phyloP scores from a whole-genome alignment of 225 moss, liverwort and hornwort species.

The Marchantia paleacea region DNA sequence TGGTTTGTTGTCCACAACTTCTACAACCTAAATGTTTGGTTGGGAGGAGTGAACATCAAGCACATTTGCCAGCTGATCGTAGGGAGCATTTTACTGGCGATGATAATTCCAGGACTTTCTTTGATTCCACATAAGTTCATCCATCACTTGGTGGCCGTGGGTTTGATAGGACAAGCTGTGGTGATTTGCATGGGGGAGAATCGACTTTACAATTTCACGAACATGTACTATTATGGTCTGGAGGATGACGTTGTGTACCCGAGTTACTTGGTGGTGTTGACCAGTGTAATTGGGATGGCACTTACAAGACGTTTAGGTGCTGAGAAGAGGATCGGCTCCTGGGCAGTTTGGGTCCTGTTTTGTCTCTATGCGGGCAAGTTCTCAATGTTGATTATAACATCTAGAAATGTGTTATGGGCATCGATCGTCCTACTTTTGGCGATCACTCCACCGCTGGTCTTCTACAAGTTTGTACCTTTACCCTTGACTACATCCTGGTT shows the following conservation, averaged over 20 bases:
- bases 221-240: constrained; percentile 73
- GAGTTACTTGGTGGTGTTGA: constrained; percentile 85
- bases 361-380: constrained; percentile 90
- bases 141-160: constrained; percentile 58
- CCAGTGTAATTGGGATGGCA: constrained; percentile 79
- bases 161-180: constrained; percentile 69
- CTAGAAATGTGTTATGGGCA: constrained; percentile 83
- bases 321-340: constrained; percentile 75
- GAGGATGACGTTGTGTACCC: constrained; percentile 93
- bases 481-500: background rate
- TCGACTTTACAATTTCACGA: constrained; percentile 75
- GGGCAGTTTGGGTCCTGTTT: constrained; percentile 75
- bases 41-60: constrained; percentile 84
- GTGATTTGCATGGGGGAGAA: constrained; percentile 87
- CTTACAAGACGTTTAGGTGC: constrained; percentile 67
- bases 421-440: constrained; percentile 76
- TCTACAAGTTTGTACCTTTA: constrained; percentile 68
- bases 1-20: constrained; percentile 97
- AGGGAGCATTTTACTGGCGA: constrained; percentile 70
- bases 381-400: constrained; percentile 79
- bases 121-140: constrained; percentile 60
- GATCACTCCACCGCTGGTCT: constrained; percentile 81
- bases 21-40: constrained; percentile 86
- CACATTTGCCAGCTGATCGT: constrained; percentile 73
- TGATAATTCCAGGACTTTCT: constrained; percentile 79